Percentiles rank a stretch among this genome's conserved stretches.
phyloP scores from a whole-genome alignment of 805 yeast species.

The Nakazawaea wyomingensis region DNA sequence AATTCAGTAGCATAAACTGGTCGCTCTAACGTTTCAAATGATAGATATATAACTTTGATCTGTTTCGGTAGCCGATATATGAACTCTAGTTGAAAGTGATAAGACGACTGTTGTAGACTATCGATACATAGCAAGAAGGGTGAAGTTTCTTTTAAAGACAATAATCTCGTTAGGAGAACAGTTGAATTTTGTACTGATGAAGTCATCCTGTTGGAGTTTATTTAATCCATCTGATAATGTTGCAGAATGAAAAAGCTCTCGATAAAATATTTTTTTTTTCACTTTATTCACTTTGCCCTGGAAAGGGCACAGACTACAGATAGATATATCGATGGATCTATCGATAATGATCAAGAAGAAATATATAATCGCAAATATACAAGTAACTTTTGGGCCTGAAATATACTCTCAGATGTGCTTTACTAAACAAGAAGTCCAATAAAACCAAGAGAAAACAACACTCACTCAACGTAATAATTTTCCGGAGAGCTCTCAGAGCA shows the following conservation, averaged over 20 bases:
- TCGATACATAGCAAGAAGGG: slow-evolving; percentile 73
- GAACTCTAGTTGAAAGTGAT: slow-evolving; percentile 53
- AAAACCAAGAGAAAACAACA: no score
- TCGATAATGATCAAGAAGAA: not conserved
- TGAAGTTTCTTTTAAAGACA: slow-evolving; percentile 65
- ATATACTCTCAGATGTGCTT: no score
- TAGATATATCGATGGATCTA: no score
- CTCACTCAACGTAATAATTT: not conserved
- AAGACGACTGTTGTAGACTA: slow-evolving; percentile 63
- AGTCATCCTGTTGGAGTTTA: slow-evolving; percentile 6
- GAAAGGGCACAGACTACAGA: no score
- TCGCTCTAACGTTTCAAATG: slow-evolving; percentile 58
- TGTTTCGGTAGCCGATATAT: slow-evolving; percentile 31
- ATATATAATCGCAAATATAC: no score
- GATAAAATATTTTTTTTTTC: not conserved
- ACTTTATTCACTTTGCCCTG: no score
- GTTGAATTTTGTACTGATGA: slow-evolving; percentile 20
- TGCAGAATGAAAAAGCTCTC: no score
- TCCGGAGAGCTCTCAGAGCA: not conserved
- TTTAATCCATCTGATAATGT: no score
- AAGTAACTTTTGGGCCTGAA: no score
- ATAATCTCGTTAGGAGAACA: slow-evolving; percentile 62
- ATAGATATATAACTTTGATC: slow-evolving; percentile 45
- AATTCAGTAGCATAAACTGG: slow-evolving; percentile 48
- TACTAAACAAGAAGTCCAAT: no score